Base-by-base conservation (phyloP, 148 eudicot species). In the Cornus florida region DNA sequence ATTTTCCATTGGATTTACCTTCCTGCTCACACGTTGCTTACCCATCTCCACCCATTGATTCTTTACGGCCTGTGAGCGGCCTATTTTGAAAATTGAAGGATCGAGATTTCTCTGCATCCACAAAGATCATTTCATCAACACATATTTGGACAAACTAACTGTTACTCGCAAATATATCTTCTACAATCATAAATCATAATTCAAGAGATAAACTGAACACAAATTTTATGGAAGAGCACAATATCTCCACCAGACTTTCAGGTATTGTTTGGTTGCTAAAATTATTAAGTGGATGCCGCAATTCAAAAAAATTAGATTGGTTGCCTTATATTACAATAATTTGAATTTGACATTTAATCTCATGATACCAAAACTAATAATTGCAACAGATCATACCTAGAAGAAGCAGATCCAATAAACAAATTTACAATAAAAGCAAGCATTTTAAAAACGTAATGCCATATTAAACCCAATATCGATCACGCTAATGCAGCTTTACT, bases 31-130 rank as follows among this genome's bases (percentile, higher is more conserved):
- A 35, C 84, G 81, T 80, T 84, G 78, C 70, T 92, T 91, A 0
- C 59, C 59, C 59, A 53, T 53, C 59, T 53, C 59, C 59, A 53
- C 59, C 59, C 59, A 53, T 53, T 86, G 87, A 70, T 94, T 96
- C 83, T 91, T 92, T 79, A 88, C 86, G 7, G 95, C 98, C 68
- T 91, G 95, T 23, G 86, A 72, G 41, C 78, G 71, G 32, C 98
- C 97, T 69, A 91, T 91, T 79, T 86, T 89, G 74, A 78, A 89
- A 74, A 91, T 82, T 5, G 90, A 74, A 17, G 94, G 79, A 69
- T 85, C 90, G 76, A 92, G 50, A 86, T 92, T 92, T 78, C 83
- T 89, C 99, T 97, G 95, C 90, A 88, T 60, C 19, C 19, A 16
- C 9, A 82, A 75, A 65, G 38, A 46, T 20, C 33, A 75, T 23